phyloP scores from a whole-genome alignment of 1,284 basidiomycete species.

The Cutaneotrichosporon sp. region DNA sequence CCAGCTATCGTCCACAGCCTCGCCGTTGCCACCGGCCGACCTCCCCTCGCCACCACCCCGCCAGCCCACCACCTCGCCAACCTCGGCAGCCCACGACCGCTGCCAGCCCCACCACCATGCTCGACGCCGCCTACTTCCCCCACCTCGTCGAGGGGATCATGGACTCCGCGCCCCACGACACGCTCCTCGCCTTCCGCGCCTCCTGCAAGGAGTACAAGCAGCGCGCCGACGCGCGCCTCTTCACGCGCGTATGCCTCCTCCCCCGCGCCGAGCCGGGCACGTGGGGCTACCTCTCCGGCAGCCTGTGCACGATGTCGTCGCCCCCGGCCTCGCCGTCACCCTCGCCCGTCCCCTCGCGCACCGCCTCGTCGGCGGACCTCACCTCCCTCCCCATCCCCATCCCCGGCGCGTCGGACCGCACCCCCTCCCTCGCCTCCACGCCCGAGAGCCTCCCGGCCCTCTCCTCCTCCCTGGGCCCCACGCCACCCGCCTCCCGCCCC shows the following conservation, averaged over 20 bases:
- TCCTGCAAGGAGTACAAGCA: conserved; percentile 9
- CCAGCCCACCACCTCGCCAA: not conserved
- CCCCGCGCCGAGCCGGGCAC: not conserved
- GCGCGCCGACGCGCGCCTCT: conserved; percentile 8
- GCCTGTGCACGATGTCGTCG: not conserved
- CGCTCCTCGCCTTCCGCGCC: conserved; percentile 11
- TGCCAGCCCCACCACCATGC: not conserved
- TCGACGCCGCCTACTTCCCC: conserved; percentile 7
- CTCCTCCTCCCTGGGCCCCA: not conserved
- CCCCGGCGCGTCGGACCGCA: not conserved
- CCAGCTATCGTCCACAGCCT: no score
- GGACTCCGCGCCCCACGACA: conserved; percentile 1
- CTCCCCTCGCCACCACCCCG: not conserved
- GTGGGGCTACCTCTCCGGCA: not conserved
- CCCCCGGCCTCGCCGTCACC: not conserved
- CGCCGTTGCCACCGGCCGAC: not conserved
- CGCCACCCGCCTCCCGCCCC: not conserved
- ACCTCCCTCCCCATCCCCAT: not conserved
- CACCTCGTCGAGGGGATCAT: conserved; percentile 7
- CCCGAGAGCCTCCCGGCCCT: not conserved
- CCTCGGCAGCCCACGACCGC: not conserved
- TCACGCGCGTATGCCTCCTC: conserved; percentile 1
- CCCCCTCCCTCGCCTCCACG: not conserved
- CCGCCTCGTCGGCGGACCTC: not conserved
- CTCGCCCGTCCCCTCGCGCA: not conserved